Base-by-base conservation (phyloP, 352 stramenopile genomes). In the Plasmopara viticola region DNA sequence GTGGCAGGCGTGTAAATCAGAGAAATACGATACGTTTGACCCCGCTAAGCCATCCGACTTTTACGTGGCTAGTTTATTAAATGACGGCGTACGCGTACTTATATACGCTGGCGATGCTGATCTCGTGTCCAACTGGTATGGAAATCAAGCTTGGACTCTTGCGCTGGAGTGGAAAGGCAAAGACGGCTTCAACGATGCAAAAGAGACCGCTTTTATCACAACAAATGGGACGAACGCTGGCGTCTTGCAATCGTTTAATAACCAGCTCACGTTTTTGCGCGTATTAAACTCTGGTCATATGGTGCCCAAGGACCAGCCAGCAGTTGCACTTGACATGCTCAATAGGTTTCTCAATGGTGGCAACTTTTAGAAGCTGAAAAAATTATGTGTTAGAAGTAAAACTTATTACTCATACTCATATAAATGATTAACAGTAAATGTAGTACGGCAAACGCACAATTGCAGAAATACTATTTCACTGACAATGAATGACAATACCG, bases 111-210 rank as follows among this genome's bases (percentile, higher is more conserved):
- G 96, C 39, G 96, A 99, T 64, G 75, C 90, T 20, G 75, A 86
- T 51, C 73, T 97, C 53, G 91, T 98, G 46, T 97, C 89, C 72
- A 98, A 98, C 60, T 98, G 95, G 75, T 60, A 97, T 31, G 95
- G 94, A 17, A 97, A 97, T 60, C 52, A 94, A 43, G 93, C 90
- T 0, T 98, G 92, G 94, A 97, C 89, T 0, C 56, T 80, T 1
- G 82, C 64, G 14, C 68, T 98, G 34, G 70, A 97, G 10, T 98
- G 95, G 95, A 60, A 64, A n/a, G 83, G 90, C 48, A 78, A 81
- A 47, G 62, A 74, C 6, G 80, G 72, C 2, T 98, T 97, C 69
- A 84, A 94, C 39, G 44, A 33, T 6, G 74, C 60, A 14, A 5
- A 18, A 0, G 67, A 73, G 40, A 56, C 34, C 5, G 39, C 57